Evolutionary conservation across 108 stramenopile species (phyloP), one percentile per base, ranked within the genome.

Genomic region (Cylindrotheca closterium): DNA sequence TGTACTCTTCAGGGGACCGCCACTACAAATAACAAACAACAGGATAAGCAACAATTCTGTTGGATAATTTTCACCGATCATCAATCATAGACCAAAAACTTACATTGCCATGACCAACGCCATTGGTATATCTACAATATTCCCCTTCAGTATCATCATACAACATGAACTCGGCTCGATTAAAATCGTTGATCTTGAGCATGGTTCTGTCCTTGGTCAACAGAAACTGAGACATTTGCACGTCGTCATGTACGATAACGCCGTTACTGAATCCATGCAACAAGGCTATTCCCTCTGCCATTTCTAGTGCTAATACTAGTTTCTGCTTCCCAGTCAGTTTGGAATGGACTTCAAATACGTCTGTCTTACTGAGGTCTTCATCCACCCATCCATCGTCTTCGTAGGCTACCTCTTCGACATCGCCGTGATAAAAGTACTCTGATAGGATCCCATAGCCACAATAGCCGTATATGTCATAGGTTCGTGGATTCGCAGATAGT

Each of bases 111-210:
- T 51, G 17, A 21, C 67, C 82, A 30, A 1, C 37, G 12, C 87
- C 85, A 37, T 87, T 73, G 0, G 50, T 45, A 30, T 82, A 88
- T 49, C 73, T 73, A 61, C 92, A 93, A 71, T 87, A 88, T 33
- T 67, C 54, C n/a, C 66, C 27, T 4, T 73, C 55, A 1, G 68
- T 52, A 22, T 60, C 62, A 57, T 91, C 81, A 51, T 49, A 89
- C 19, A 86, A 70, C 59, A 86, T 60, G 32, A 85, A 60, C 55
- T 89, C 85, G 0, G 92, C 92, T 28, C 89, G 69, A 47, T 94
- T 94, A 66, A 85, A 94, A 62, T 94, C 92, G 24, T 88, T 86
- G 10, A 94, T 55, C 63, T 89, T 94, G 25, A 89, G 54, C 33
- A 50, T 53, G 51, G 57, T 79, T 57, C 62, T 64, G 31, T 57